Evolutionary conservation across 2,329 filamentous ascomycete species (phyloP).

Genomic region (Colletotrichum karsti): DNA sequence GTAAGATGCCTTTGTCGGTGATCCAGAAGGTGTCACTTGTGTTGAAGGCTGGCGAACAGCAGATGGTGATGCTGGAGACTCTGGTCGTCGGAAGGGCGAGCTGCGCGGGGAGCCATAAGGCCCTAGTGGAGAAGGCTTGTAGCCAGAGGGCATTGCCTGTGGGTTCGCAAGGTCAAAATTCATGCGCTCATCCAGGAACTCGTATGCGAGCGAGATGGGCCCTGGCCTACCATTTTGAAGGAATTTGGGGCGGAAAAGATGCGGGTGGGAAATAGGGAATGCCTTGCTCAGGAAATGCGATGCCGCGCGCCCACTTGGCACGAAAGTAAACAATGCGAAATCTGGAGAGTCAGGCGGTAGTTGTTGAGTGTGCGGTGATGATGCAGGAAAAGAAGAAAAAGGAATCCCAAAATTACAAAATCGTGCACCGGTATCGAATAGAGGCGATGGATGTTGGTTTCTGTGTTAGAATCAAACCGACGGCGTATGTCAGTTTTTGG

Average conservation of each 20-base stretch:
- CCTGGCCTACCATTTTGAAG: slow-evolving; percentile 24
- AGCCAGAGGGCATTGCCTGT: slow-evolving; percentile 64
- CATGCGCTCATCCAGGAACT: slow-evolving; percentile 19
- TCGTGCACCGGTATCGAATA: not conserved
- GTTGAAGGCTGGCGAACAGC: slow-evolving; percentile 63
- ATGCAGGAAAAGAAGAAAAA: not conserved
- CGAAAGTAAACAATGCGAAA: slow-evolving; percentile 29
- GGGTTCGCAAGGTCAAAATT: slow-evolving; percentile 26
- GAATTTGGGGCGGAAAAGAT: not conserved
- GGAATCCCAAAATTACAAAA: not conserved
- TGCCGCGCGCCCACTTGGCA: slow-evolving; percentile 20
- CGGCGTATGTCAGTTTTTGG: not conserved
- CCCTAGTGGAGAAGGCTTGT: slow-evolving; percentile 77
- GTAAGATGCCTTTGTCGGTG: slow-evolving; percentile 59
- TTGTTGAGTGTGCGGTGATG: not conserved
- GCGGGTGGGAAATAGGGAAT: slow-evolving; percentile 21
- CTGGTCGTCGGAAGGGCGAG: slow-evolving; percentile 70
- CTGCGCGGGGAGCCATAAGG: slow-evolving; percentile 72
- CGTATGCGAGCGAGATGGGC: slow-evolving; percentile 9
- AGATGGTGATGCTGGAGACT: slow-evolving; percentile 72
- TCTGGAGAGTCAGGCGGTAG: slow-evolving; percentile 12
- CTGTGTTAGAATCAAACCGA: not conserved
- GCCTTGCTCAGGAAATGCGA: slow-evolving; percentile 25
- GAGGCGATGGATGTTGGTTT: not conserved
- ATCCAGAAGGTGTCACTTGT: slow-evolving; percentile 63